Conservation (phyloP, 768 basidiomycete species). For the Paxillus rubicundulus region DNA sequence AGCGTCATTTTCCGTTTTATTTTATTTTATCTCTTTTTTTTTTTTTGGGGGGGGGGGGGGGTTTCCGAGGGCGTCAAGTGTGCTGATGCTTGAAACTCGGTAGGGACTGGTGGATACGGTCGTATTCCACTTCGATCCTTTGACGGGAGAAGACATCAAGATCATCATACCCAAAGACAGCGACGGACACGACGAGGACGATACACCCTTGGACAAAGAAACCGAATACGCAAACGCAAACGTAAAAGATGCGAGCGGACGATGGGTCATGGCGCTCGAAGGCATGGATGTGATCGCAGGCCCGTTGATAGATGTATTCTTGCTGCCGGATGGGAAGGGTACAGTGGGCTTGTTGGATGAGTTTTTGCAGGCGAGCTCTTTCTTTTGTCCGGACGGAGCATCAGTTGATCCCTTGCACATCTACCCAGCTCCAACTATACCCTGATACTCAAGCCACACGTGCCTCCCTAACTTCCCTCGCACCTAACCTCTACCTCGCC, state of each 20-base stretch:
- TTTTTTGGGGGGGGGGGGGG: background rate
- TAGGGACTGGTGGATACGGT: slow-evolving; percentile 69
- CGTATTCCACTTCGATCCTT: slow-evolving; percentile 70
- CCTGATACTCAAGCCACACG: slow-evolving; percentile 53
- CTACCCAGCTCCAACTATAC: slow-evolving; percentile 57
- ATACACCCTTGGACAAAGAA: too few species aligned
- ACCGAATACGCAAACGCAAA: background rate
- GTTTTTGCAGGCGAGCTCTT: slow-evolving; percentile 60
- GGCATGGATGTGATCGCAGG: slow-evolving; percentile 63
- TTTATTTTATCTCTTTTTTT: background rate
- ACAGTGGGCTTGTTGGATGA: slow-evolving; percentile 70
- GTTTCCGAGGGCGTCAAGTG: background rate
- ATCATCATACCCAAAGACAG: slow-evolving; percentile 20
- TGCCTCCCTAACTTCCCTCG: slow-evolving; percentile 42
- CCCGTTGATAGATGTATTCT: slow-evolving; percentile 55
- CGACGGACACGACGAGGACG: too few species aligned
- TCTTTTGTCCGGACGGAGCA: background rate
- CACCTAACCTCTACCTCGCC: slow-evolving; percentile 53
- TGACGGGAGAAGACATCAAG: slow-evolving; percentile 67
- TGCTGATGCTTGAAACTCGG: slow-evolving; percentile 6
- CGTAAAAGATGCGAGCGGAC: slow-evolving; percentile 6
- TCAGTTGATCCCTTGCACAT: background rate
- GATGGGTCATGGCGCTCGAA: slow-evolving; percentile 42
- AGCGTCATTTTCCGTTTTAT: slow-evolving; percentile 21
- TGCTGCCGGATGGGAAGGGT: slow-evolving; percentile 45